Conservation (phyloP, 768 basidiomycete species). For the Ramaria rubella region DNA sequence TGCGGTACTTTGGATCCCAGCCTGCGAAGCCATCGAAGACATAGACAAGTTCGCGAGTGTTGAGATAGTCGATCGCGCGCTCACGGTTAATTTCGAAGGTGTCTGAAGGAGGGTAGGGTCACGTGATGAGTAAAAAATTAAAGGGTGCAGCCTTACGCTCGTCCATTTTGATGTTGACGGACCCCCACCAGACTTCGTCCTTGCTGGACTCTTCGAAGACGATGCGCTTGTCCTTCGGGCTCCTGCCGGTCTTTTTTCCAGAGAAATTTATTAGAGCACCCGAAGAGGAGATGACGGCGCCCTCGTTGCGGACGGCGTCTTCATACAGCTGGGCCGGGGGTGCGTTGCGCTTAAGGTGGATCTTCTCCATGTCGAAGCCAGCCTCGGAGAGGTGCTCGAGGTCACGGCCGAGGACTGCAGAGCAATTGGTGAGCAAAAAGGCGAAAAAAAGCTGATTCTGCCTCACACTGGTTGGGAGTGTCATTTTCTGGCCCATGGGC, state of each 20-base stretch:
- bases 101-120: constrained; percentile 41
- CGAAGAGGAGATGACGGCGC: constrained; percentile 92
- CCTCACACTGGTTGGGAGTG: constrained; percentile 21
- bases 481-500: constrained; percentile 69
- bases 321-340: constrained; percentile 89
- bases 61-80: constrained; percentile 97
- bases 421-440: constrained; percentile 2
- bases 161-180: constrained; percentile 99
- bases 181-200: constrained; percentile 99
- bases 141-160: constrained; percentile 53
- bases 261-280: constrained; percentile 99
- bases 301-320: constrained; percentile 97
- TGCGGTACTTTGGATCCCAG: constrained; percentile 98
- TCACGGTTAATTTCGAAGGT: constrained; percentile 99
- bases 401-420: constrained; percentile 81
- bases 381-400: constrained; percentile 98
- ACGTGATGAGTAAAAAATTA: constrained; percentile 1
- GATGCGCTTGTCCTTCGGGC: constrained; percentile 99
- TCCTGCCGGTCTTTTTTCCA: constrained; percentile 97
- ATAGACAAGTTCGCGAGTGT: constrained; percentile 97
- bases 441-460: constrained; percentile 37
- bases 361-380: constrained; percentile 97
- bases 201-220: constrained; percentile 96
- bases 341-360: constrained; percentile 93
- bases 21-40: constrained; percentile 96